phyloP scores from a whole-genome alignment of 371 early-diverging fungal species.

The Nematocida sp. region DNA sequence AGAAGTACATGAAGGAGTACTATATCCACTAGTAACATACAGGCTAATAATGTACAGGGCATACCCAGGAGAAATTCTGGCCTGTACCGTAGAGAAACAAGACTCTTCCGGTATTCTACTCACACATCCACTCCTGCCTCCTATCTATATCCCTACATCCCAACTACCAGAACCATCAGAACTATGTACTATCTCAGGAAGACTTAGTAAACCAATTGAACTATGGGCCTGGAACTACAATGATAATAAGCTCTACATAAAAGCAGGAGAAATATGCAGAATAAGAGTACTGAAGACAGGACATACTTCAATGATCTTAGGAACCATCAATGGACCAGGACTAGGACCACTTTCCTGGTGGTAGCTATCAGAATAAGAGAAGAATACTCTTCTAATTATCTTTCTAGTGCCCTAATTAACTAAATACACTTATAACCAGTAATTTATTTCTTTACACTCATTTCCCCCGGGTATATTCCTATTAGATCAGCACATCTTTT shows the following conservation, averaged over 20 bases:
- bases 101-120: conserved; percentile 18
- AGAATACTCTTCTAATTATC: too few relatives aligned
- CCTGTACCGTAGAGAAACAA: conserved; percentile 40
- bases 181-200: conserved; percentile 1
- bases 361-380: too few relatives aligned
- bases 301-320: neutral
- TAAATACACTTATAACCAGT: neutral
- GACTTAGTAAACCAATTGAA: neutral
- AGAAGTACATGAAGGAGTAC: conserved; percentile 32
- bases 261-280: conserved; percentile 24
- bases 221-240: conserved; percentile 48
- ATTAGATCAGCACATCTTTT: conserved; percentile 32
- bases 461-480: neutral
- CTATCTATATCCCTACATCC: conserved; percentile 16
- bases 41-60: conserved; percentile 30
- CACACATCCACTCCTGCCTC: conserved; percentile 26
- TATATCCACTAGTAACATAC: conserved; percentile 41
- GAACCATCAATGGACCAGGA: conserved; percentile 8
- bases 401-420: neutral
- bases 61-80: conserved; percentile 23
- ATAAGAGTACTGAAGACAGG: conserved; percentile 4
- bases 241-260: conserved; percentile 14
- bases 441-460: neutral
- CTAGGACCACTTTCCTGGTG: conserved; percentile 47
- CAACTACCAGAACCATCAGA: conserved; percentile 33